A percentile compares a stretch with the other conserved stretches of the same genome.
These are phyloP conservation scores for Aspergillaceae sp. DNA, from an alignment of 2,329 filamentous ascomycete species.

Conservation along the genomic window DNA sequence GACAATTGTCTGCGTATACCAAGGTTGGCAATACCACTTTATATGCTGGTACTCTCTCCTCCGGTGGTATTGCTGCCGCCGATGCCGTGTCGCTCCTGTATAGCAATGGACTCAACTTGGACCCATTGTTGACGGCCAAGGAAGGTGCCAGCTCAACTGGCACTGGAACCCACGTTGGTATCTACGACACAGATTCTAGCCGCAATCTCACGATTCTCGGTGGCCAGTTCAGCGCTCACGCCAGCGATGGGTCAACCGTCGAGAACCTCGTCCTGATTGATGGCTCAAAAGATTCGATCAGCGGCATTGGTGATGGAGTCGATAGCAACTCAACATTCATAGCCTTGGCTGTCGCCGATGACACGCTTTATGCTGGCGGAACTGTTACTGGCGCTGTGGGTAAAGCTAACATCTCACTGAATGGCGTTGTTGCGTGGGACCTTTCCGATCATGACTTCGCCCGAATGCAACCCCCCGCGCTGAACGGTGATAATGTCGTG, in stretches of 20 bases:
- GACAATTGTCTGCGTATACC: slow-evolving; percentile 63
- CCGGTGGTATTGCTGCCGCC: slow-evolving; percentile 62
- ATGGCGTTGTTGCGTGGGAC: slow-evolving; percentile 73
- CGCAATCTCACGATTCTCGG: slow-evolving; percentile 80
- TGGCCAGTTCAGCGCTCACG: slow-evolving; percentile 70
- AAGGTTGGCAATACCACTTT: slow-evolving; percentile 51
- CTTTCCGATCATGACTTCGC: slow-evolving; percentile 55
- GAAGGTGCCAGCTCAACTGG: slow-evolving; percentile 16
- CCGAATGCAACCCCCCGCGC: slow-evolving; percentile 62
- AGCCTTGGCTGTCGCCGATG: slow-evolving; percentile 57
- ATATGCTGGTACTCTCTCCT: slow-evolving; percentile 75
- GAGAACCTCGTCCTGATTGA: slow-evolving; percentile 79
- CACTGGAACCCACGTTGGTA: slow-evolving; percentile 55
- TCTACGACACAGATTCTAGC: slow-evolving; percentile 62
- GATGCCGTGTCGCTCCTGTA: slow-evolving; percentile 60
- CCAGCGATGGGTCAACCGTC: slow-evolving; percentile 59
- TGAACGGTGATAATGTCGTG: slow-evolving; percentile 60
- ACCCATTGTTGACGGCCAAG: slow-evolving; percentile 44
- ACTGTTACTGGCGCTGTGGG: slow-evolving; percentile 61
- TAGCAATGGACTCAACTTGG: slow-evolving; percentile 27
- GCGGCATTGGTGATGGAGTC: slow-evolving; percentile 57
- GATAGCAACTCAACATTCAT: slow-evolving; percentile 66
- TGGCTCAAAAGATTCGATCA: slow-evolving; percentile 59
- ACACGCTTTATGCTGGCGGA: slow-evolving; percentile 74
- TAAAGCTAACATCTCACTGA: slow-evolving; percentile 51